A percentile compares a stretch with the other conserved stretches of the same genome.
Evolutionary conservation across 1,284 basidiomycete species (phyloP).

Genomic region (Ustilago nuda): DNA sequence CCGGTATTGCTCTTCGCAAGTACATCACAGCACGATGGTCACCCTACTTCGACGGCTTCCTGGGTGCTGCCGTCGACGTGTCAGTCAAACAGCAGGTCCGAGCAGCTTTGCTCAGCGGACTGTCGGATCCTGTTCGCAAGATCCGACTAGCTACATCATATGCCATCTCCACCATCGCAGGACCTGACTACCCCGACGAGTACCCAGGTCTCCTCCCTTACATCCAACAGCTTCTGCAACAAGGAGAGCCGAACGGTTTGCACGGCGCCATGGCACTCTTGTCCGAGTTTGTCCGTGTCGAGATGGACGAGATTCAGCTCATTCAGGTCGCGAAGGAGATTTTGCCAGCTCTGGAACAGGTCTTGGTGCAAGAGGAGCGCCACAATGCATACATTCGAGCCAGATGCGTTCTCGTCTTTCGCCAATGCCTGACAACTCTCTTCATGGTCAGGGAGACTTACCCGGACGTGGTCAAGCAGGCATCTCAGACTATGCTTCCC

Average conservation of each 20-base stretch:
- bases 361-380: conserved; percentile 41
- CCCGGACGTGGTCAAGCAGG: conserved; percentile 85
- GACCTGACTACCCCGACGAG: conserved; percentile 66
- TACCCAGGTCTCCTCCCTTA: conserved; percentile 61
- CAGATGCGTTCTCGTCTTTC: conserved; percentile 86
- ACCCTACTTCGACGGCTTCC: conserved; percentile 57
- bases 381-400: conserved; percentile 72
- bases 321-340: conserved; percentile 61
- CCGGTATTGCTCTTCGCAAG: conserved; percentile 59
- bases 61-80: conserved; percentile 46
- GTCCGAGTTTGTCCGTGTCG: conserved; percentile 62
- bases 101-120: conserved; percentile 47
- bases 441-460: conserved; percentile 95
- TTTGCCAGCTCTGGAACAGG: conserved; percentile 57
- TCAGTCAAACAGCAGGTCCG: conserved; percentile 57
- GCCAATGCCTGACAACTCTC: conserved; percentile 87
- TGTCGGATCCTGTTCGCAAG: conserved; percentile 55
- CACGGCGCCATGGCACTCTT: conserved; percentile 65
- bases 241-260: conserved; percentile 34
- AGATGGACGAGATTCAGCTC: conserved; percentile 66
- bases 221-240: conserved; percentile 51
- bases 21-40: conserved; percentile 65
- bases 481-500: conserved; percentile 82
- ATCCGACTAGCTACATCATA: conserved; percentile 59
- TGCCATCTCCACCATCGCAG: conserved; percentile 57